Percentiles rank a stretch among this genome's conserved stretches.
phyloP scores from a whole-genome alignment of 2,329 filamentous ascomycete species.

The Cytospora leucostoma region DNA sequence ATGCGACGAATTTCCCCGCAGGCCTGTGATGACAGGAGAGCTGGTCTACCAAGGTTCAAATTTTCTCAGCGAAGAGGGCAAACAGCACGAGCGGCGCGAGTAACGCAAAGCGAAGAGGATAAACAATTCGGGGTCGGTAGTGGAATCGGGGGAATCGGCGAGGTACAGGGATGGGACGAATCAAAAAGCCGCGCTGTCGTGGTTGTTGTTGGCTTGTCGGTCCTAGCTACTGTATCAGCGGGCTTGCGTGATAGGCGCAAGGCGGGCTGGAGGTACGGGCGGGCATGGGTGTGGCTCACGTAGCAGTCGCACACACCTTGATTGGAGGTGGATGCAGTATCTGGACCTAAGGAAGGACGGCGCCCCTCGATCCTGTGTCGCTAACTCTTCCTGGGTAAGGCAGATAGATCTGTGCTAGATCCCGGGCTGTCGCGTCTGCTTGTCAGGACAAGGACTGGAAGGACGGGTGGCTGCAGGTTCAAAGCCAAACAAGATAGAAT shows the following conservation, averaged over 20 bases:
- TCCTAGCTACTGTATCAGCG: constrained; percentile 15
- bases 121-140: constrained; percentile 11
- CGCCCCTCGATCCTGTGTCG: background rate
- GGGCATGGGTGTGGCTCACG: constrained; percentile 5
- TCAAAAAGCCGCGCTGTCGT: constrained; percentile 9
- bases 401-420: background rate
- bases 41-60: constrained; percentile 1
- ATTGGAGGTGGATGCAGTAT: background rate
- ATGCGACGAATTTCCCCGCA: constrained; percentile 1
- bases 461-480: constrained; percentile 8
- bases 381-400: constrained; percentile 1
- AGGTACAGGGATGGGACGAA: constrained; percentile 10
- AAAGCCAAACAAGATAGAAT: background rate
- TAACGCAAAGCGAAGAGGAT: background rate
- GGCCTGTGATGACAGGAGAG: background rate
- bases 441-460: constrained; percentile 1
- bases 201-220: constrained; percentile 19
- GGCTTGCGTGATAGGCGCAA: constrained; percentile 19
- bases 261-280: constrained; percentile 9
- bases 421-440: constrained; percentile 3
- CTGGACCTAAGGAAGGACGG: background rate
- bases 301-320: constrained; percentile 2
- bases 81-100: constrained; percentile 7
- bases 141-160: constrained; percentile 1
- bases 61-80: constrained; percentile 1